A percentile compares a stretch with the other conserved stretches of the same genome.
These are phyloP conservation scores for Cercospora berteroae DNA, from an alignment of 2,329 filamentous ascomycete species.

Conservation along the genomic window DNA sequence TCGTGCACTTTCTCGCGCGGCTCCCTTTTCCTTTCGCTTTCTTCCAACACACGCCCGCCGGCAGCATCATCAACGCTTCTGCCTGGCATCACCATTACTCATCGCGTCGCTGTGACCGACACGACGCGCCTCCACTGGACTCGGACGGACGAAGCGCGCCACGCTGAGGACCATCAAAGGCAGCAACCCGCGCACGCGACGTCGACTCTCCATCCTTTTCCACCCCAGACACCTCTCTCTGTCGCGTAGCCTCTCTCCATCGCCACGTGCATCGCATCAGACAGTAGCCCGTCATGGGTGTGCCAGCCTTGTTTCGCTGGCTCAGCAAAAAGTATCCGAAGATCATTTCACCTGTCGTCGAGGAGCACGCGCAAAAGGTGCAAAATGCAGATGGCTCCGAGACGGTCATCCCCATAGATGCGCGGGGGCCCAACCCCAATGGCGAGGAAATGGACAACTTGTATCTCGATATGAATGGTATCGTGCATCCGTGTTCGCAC, in stretches of 20 bases:
- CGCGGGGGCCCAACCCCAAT: slow-evolving; percentile 84
- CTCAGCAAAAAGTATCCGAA: slow-evolving; percentile 96
- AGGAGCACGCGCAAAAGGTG: slow-evolving; percentile 77
- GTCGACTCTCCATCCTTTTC: slow-evolving; percentile 5
- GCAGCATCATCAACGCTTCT: slow-evolving; percentile 17
- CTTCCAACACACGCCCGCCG: slow-evolving; percentile 11
- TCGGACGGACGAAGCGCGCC: slow-evolving; percentile 4
- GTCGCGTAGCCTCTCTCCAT: slow-evolving; percentile 7
- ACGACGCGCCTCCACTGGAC: slow-evolving; percentile 2
- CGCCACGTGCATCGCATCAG: background rate
- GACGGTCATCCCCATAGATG: slow-evolving; percentile 78
- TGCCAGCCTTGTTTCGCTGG: slow-evolving; percentile 93
- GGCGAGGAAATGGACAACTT: slow-evolving; percentile 97
- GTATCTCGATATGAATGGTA: slow-evolving; percentile 99
- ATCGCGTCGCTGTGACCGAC: slow-evolving; percentile 2
- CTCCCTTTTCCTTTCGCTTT: background rate
- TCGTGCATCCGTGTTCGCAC: slow-evolving; percentile 97
- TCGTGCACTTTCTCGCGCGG: background rate
- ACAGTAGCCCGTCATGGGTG: slow-evolving; percentile 66
- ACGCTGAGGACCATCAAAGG: slow-evolving; percentile 14
- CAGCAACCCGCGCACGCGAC: slow-evolving; percentile 16
- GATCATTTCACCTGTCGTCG: slow-evolving; percentile 87
- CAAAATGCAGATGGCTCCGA: slow-evolving; percentile 77
- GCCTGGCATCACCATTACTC: slow-evolving; percentile 4
- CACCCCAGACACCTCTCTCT: background rate